Percentiles rank a stretch among this genome's conserved stretches.
Evolutionary conservation across 2,329 filamentous ascomycete genomes (phyloP).

Genomic region (Colletotrichum sp.): DNA sequence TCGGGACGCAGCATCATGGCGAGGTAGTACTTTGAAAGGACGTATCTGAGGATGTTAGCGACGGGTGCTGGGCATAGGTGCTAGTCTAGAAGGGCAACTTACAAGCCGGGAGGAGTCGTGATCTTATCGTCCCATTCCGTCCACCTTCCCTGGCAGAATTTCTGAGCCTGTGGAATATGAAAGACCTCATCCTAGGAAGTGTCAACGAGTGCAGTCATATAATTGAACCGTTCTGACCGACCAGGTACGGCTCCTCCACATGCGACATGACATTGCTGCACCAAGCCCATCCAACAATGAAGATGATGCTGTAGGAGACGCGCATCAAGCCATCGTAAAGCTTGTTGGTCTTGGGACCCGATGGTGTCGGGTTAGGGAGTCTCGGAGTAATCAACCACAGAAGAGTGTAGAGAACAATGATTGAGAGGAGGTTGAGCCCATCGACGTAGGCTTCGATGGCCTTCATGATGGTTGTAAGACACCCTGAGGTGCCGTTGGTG

Average conservation of each 20-base stretch:
- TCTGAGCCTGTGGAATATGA: conserved; percentile 89
- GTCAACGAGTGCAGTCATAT: accelerated
- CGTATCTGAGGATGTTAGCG: conserved; percentile 40
- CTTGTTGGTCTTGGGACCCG: conserved; percentile 9
- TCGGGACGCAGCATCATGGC: conserved; percentile 19
- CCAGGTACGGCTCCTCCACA: conserved; percentile 61
- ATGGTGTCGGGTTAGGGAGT: background rate
- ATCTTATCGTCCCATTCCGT: conserved; percentile 93
- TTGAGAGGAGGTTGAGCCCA: conserved; percentile 12
- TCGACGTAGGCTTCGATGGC: conserved; percentile 16
- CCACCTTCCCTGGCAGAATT: conserved; percentile 80
- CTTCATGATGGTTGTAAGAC: conserved; percentile 4
- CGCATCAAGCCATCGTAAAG: conserved; percentile 16
- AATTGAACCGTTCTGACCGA: conserved; percentile 28
- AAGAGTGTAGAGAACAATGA: conserved; percentile 1
- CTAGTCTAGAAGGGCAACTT: conserved; percentile 28
- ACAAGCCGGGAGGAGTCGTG: conserved; percentile 92
- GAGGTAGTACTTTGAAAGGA: conserved; percentile 44
- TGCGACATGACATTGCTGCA: conserved; percentile 38
- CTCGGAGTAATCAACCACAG: conserved; percentile 8
- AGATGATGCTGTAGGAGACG: conserved; percentile 24
- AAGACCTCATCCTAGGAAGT: conserved; percentile 77
- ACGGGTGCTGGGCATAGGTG: background rate
- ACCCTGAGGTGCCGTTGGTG: background rate
- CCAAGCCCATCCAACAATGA: conserved; percentile 39